Base-by-base conservation (phyloP, 2,329 filamentous ascomycete genomes). In the Gremmenia infestans region DNA sequence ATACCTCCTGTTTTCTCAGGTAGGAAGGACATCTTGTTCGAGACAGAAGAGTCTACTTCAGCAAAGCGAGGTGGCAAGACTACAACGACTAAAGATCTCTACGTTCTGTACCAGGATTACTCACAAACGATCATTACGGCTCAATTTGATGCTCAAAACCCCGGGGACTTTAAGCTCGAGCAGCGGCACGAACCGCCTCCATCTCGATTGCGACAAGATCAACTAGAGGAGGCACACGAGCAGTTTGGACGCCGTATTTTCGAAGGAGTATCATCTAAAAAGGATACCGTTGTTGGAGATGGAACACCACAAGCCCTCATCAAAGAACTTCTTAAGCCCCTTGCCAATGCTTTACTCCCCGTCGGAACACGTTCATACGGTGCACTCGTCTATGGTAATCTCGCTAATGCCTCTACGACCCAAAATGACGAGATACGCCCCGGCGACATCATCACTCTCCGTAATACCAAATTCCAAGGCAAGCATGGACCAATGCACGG, bases 401-500 rank as follows among this genome's bases (percentile, higher is more conserved):
- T 97, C 56, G 94, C 90, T 67, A 99, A 99, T 70, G 93, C 94
- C 2, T 91, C 89, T 6, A 93, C 91, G 4, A 86, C 89, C 67
- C 89, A 95, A 65, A 87, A 88, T 66, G 94, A 97, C 68, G 91
- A 97, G 74, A 99, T 99, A 64, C 86, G 94, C 0, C 81, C 91
- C 0, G 94, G 94, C 50, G 94, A 99, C 68, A 91, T 99, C 60
- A 83, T 99, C 55, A 92, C 87, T 15, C 87, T 99, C 68, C 89
- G 94, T 64, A 97, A 97, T 66, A 89, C 92, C 40, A 89, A 86
- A 63, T 97, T 99, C 75, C 91, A 97, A 72, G 94, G 94, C 57
- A 96, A 97, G 72, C 90, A 93, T 64, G 94, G 94, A 1, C 82
- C 91, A 4, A 92, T 99, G 88, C 92, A 97, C 70, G 88, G 89